Percentiles rank a stretch among this genome's conserved stretches.
phyloP scores from a whole-genome alignment of 345 rosid species.

The Aquilaria yunnanensis region DNA sequence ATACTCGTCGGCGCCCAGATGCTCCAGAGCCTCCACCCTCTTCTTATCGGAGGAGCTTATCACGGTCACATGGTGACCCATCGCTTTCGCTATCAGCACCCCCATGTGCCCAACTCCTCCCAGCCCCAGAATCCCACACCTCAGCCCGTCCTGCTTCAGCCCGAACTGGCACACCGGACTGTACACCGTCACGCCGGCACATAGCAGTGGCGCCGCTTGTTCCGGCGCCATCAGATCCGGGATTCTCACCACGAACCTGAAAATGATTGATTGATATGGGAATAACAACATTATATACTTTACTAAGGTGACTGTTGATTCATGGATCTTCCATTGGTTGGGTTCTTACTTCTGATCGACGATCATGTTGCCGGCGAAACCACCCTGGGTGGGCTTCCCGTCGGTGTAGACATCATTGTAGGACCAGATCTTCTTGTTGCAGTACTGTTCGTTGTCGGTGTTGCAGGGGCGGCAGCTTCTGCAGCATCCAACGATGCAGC shows the following conservation, averaged over 20 bases:
- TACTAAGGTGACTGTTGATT: neutral
- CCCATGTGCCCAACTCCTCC: constrained; percentile 99
- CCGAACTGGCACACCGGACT: constrained; percentile 88
- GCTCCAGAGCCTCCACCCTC: constrained; percentile 69
- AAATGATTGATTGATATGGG: neutral
- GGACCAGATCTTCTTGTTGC: constrained; percentile 47
- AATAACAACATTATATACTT: neutral
- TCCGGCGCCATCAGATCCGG: constrained; percentile 85
- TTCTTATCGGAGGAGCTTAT: constrained; percentile 94
- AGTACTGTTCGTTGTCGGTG: constrained; percentile 54
- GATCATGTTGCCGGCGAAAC: constrained; percentile 44
- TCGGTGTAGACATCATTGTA: constrained; percentile 45
- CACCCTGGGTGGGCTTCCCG: constrained; percentile 52
- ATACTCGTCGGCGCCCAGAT: constrained; percentile 84
- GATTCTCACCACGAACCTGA: constrained; percentile 75
- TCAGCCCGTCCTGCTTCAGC: constrained; percentile 47
- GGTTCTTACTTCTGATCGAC: constrained; percentile 50
- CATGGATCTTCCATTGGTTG: neutral
- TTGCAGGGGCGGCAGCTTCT: constrained; percentile 40
- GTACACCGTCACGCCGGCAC: constrained; percentile 88
- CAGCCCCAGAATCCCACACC: constrained; percentile 84
- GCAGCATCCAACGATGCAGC: constrained; percentile 50
- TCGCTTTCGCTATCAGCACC: constrained; percentile 88
- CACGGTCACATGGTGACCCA: constrained; percentile 93
- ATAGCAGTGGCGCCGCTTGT: constrained; percentile 81